Evolutionary conservation across 2,329 filamentous ascomycete genomes (phyloP).

Genomic region (Aureobasidium lini): DNA sequence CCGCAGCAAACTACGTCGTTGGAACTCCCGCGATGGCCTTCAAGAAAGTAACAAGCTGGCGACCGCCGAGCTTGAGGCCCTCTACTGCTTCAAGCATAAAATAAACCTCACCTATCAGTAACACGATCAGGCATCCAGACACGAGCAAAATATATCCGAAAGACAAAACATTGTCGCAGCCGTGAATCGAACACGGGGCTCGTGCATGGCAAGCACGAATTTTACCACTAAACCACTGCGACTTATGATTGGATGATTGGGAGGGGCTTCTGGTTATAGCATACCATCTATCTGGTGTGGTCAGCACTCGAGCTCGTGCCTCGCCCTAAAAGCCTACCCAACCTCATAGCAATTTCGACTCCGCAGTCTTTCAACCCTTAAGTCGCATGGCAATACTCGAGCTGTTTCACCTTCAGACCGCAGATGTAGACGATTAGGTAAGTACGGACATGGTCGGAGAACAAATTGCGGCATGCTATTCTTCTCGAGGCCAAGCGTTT

Average conservation of each 20-base stretch:
- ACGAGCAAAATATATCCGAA: too few species aligned
- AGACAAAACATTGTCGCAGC: constrained; percentile 9
- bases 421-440: background rate
- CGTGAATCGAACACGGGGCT: constrained; percentile 15
- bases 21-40: too few species aligned
- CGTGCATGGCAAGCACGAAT: constrained; percentile 14
- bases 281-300: too few species aligned
- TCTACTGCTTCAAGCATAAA: too few species aligned
- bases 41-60: too few species aligned
- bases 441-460: background rate
- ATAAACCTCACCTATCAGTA: too few species aligned
- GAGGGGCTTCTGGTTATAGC: too few species aligned
- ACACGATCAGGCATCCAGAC: too few species aligned
- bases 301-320: too few species aligned
- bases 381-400: background rate
- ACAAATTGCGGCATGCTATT: background rate
- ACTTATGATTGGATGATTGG: background rate
- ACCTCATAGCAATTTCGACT: background rate
- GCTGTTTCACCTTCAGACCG: background rate
- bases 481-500: background rate
- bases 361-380: background rate
- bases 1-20: too few species aligned
- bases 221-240: constrained; percentile 15
- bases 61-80: too few species aligned
- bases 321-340: too few species aligned